Conservation (phyloP, 352 stramenopile genomes). For the Hyaloperonospora brassicae region DNA sequence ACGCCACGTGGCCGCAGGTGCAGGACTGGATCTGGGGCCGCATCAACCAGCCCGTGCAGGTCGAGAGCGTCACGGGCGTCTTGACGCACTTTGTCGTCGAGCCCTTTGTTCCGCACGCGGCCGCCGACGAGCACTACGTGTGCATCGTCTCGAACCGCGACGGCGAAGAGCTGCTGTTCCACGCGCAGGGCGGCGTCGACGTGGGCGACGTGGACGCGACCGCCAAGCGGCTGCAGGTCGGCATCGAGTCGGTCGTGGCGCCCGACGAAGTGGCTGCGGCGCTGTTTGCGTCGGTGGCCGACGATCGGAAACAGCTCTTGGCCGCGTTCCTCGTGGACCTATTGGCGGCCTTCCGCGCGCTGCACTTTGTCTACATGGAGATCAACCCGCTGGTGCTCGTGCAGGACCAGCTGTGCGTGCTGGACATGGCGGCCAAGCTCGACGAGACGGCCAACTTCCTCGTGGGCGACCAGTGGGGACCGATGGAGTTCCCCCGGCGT, state of each 20-base stretch:
- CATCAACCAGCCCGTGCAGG: constrained; percentile 89
- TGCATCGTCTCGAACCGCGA: constrained; percentile 92
- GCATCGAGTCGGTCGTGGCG: constrained; percentile 62
- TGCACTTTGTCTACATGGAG: constrained; percentile 98
- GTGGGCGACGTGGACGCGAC: constrained; percentile 94
- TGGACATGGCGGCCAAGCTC: constrained; percentile 95
- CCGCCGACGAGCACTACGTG: constrained; percentile 94
- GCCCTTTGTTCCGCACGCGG: constrained; percentile 91
- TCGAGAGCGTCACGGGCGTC: constrained; percentile 86
- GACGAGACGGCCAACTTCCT: constrained; percentile 95
- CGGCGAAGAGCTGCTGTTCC: constrained; percentile 94
- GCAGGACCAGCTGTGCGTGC: constrained; percentile 85
- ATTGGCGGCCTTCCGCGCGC: constrained; percentile 87
- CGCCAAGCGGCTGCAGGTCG: constrained; percentile 84
- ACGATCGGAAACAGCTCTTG: constrained; percentile 66
- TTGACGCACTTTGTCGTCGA: constrained; percentile 97
- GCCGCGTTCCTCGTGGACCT: constrained; percentile 88
- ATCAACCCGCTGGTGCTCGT: constrained; percentile 96
- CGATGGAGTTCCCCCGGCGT: constrained; percentile 92
- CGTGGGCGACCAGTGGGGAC: constrained; percentile 87
- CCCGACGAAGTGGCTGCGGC: constrained; percentile 58
- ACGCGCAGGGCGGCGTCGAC: constrained; percentile 93
- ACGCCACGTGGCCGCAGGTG: constrained; percentile 88
- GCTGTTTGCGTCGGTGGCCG: constrained; percentile 80
- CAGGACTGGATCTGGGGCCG: constrained; percentile 91